phyloP scores from a whole-genome alignment of 768 basidiomycete species.

The Chalciporus pseudorubinellus region DNA sequence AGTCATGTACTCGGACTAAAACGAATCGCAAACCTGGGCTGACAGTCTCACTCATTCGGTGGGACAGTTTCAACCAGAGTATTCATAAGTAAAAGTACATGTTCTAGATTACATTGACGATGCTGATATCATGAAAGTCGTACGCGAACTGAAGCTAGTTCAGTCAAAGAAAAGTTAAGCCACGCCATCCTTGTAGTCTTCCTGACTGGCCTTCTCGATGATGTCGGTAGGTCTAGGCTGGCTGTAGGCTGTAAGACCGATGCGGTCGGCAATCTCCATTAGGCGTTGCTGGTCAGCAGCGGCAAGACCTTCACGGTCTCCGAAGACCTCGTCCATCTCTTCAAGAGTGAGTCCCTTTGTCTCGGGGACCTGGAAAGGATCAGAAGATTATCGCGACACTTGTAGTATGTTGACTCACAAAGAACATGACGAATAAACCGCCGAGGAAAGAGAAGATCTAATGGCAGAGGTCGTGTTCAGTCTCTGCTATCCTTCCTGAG shows the following conservation, averaged over 20 bases:
- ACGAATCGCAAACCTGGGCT: too few relatives aligned
- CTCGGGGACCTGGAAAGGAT: conserved; percentile 52
- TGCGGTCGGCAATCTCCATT: conserved; percentile 53
- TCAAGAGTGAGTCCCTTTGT: conserved; percentile 72
- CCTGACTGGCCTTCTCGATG: conserved; percentile 15
- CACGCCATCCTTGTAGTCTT: conserved; percentile 5
- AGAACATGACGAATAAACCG: conserved; percentile 62
- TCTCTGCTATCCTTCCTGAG: neutral
- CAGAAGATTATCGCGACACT: neutral
- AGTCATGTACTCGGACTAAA: too few relatives aligned
- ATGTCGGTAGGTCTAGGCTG: conserved; percentile 13
- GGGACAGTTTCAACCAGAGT: neutral
- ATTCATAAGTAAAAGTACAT: neutral
- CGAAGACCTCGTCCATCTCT: conserved; percentile 80
- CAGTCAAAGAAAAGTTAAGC: neutral
- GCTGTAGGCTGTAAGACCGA: conserved; percentile 51
- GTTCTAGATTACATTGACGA: neutral
- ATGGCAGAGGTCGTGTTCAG: neutral
- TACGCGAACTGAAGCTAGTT: neutral
- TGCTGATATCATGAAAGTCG: neutral
- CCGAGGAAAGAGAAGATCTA: conserved; percentile 66
- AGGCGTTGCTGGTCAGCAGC: conserved; percentile 53
- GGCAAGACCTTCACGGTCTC: conserved; percentile 51
- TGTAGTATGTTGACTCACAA: conserved; percentile 39
- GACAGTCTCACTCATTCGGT: too few relatives aligned